Evolutionary conservation across 441 rosid species (phyloP), one percentile per base, ranked within the genome.

Genomic region (Codiaeum variegatum): DNA sequence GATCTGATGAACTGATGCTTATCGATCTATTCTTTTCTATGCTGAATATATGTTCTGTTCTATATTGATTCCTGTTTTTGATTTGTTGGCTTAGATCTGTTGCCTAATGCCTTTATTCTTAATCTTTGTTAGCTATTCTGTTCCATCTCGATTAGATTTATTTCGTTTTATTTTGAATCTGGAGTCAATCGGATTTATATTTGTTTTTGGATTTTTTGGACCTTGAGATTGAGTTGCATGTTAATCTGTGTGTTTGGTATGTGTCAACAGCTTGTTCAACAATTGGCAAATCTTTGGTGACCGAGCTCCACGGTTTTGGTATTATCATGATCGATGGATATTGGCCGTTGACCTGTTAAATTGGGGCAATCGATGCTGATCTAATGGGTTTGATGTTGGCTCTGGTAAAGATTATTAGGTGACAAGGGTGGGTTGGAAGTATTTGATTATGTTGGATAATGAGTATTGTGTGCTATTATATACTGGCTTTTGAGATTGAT

Each of bases 361-460:
- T 9, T 2, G 9, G 26, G 40, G 15, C 11, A n/a, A 19, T 44
- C 7, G 40, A 32, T 2, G 58, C 23, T 73, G 28, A 71, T 31
- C 34, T n/a, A 67, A n/a, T n/a, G 58, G 26, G 15, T 13, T 0
- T 36, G 64, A 3, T 23, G 31, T 16, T 4, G 18, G 15, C 54
- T 55, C 69, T n/a, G n/a, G 24, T 6, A 69, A 72, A 11, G 58
- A 47, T 42, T 44, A 29, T 29, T 36, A 38, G 66, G 24, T 55
- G 29, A 16, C 3, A 40, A 26, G 54, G 38, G 49, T 28, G 47
- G 16, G 36, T 18, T 73, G 13, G 5, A 15, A 3, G 16, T 11
- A 6, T 21, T 32, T 0, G 6, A 8, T 16, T 40, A 29, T 44
- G 46, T 24, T 19, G 6, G 11, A 19, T n/a, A 24, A 12, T 63